Conservation (phyloP, 768 basidiomycete genomes). For the Termitomyces bulborhizus region DNA sequence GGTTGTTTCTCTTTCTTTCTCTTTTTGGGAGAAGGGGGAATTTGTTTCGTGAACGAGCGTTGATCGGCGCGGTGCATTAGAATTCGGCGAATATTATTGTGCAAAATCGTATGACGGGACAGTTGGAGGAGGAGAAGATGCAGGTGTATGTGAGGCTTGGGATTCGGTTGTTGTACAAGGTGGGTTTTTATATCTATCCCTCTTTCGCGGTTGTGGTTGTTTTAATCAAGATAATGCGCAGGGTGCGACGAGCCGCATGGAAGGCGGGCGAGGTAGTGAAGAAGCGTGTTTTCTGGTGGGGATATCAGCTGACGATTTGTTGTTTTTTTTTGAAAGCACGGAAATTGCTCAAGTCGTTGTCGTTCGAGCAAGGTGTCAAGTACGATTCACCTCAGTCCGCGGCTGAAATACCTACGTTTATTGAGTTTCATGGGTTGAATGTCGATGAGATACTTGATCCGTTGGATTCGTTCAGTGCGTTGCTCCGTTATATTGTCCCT, state of each 20-base stretch:
- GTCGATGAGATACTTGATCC: slow-evolving; percentile 82
- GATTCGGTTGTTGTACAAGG: slow-evolving; percentile 88
- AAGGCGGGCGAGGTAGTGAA: slow-evolving; percentile 73
- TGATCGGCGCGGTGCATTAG: slow-evolving; percentile 26
- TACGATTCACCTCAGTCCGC: slow-evolving; percentile 85
- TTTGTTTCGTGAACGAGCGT: background rate
- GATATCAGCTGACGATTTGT: background rate
- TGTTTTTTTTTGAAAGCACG: slow-evolving; percentile 52
- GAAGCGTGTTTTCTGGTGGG: background rate
- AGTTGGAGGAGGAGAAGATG: slow-evolving; percentile 98
- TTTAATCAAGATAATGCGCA: slow-evolving; percentile 15
- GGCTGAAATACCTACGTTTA: slow-evolving; percentile 79
- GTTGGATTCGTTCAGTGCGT: slow-evolving; percentile 74
- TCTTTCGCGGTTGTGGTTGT: background rate
- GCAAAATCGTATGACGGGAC: slow-evolving; percentile 87
- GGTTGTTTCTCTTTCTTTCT: background rate
- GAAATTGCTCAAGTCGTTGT: slow-evolving; percentile 80
- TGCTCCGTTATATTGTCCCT: background rate
- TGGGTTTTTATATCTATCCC: slow-evolving; percentile 14
- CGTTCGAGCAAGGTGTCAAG: slow-evolving; percentile 91
- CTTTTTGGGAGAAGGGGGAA: background rate
- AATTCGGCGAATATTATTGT: slow-evolving; percentile 99
- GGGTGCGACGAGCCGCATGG: slow-evolving; percentile 86
- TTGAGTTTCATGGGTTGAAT: slow-evolving; percentile 84
- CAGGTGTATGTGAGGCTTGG: slow-evolving; percentile 88